phyloP scores from a whole-genome alignment of 306 rosid species.

The Castanea mollissima region DNA sequence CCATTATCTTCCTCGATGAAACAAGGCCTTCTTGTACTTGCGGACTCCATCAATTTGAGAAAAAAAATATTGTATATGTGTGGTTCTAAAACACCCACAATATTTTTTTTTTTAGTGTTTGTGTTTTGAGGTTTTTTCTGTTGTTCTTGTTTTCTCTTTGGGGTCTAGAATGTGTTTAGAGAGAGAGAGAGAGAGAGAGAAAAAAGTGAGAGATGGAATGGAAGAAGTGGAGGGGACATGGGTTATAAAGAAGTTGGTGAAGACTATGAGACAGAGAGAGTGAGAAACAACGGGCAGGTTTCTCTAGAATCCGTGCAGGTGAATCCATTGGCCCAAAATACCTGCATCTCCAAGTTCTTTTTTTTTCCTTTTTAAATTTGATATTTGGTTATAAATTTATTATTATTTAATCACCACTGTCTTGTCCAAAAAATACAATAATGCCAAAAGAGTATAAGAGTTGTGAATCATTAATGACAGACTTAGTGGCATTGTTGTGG shows the following conservation, averaged over 20 bases:
- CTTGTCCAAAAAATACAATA: neutral
- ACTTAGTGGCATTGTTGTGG: slow-evolving; percentile 22
- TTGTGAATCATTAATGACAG: too few relatives aligned
- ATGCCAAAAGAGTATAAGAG: neutral
- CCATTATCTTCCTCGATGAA: slow-evolving; percentile 61
- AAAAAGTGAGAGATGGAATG: neutral
- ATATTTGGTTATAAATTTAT: neutral
- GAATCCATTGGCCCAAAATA: slow-evolving; percentile 68
- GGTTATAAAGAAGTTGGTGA: slow-evolving; percentile 49
- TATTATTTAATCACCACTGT: neutral
- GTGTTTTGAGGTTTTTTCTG: neutral
- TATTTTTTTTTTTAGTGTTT: too few relatives aligned
- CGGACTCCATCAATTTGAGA: slow-evolving; percentile 43
- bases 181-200: neutral
- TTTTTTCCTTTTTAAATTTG: neutral
- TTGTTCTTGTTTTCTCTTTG: neutral
- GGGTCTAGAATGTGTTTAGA: neutral
- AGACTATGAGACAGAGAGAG: slow-evolving; percentile 16
- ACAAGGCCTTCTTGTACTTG: slow-evolving; percentile 43
- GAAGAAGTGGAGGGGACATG: neutral
- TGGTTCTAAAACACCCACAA: neutral
- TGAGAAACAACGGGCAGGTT: slow-evolving; percentile 41
- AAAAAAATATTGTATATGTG: neutral
- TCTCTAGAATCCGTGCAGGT: slow-evolving; percentile 31
- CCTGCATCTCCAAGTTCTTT: slow-evolving; percentile 30